Conservation (phyloP, 352 stramenopile genomes). For the Phytopythium litorale region DNA sequence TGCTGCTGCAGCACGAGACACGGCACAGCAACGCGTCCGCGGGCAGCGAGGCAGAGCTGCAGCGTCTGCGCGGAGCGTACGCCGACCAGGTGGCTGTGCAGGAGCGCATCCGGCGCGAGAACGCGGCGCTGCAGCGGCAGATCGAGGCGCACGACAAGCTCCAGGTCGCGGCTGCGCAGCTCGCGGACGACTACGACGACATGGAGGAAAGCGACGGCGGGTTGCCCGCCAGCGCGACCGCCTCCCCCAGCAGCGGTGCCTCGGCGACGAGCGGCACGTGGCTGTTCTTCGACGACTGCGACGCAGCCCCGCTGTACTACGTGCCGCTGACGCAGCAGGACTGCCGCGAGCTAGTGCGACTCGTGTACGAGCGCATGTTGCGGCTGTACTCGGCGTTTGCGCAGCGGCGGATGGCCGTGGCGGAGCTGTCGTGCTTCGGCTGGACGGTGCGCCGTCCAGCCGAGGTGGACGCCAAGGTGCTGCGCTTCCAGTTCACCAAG, state of each 20-base stretch:
- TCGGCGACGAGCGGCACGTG: conserved; percentile 11
- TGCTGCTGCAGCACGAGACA: conserved; percentile 14
- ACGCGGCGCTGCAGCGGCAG: conserved; percentile 26
- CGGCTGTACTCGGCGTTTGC: conserved; percentile 28
- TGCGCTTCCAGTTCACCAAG: conserved; percentile 52
- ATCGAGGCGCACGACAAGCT: conserved; percentile 32
- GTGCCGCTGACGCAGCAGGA: conserved; percentile 21
- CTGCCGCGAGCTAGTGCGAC: conserved; percentile 22
- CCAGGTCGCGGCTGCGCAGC: conserved; percentile 5
- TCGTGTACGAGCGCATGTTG: conserved; percentile 33
- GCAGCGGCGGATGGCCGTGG: conserved; percentile 21
- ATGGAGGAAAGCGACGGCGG: conserved; percentile 1
- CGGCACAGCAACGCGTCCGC: neutral
- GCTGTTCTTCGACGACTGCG: conserved; percentile 29
- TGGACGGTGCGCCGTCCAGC: conserved; percentile 31
- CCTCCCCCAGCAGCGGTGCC: neutral
- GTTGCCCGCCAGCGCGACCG: neutral
- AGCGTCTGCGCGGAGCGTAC: conserved; percentile 19
- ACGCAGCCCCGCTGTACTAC: conserved; percentile 33
- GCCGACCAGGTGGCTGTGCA: conserved; percentile 23
- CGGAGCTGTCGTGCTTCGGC: conserved; percentile 31
- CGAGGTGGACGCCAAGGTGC: conserved; percentile 15
- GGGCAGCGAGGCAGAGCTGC: neutral
- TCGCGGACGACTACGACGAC: conserved; percentile 9
- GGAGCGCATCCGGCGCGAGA: conserved; percentile 32